phyloP scores from a whole-genome alignment of 176 grass and related monocot species.

The Carex littledalei region DNA sequence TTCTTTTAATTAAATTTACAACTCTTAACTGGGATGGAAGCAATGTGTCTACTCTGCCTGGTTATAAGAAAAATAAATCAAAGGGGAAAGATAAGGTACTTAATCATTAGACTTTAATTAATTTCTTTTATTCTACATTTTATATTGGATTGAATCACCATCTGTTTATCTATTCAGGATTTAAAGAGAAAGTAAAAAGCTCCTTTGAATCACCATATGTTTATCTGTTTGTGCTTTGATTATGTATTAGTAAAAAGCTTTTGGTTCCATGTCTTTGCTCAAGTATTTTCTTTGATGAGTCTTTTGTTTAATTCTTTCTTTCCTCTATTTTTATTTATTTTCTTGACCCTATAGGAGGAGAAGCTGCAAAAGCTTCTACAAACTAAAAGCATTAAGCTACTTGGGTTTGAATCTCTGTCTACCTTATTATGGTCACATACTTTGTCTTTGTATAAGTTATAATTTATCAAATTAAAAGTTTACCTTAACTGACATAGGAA shows the following conservation, averaged over 20 bases:
- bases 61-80: too few relatives aligned
- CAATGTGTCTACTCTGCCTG: too few relatives aligned
- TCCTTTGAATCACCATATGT: too few relatives aligned
- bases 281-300: background rate
- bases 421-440: slow-evolving; percentile 12
- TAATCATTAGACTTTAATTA: too few relatives aligned
- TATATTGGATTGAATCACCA: too few relatives aligned
- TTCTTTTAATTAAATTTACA: too few relatives aligned
- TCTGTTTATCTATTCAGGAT: too few relatives aligned
- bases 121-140: too few relatives aligned
- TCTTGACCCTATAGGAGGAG: slow-evolving; percentile 45
- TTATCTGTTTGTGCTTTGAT: slow-evolving; percentile 15
- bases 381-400: slow-evolving; percentile 58
- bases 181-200: too few relatives aligned
- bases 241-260: background rate
- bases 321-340: slow-evolving; percentile 3
- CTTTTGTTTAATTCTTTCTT: background rate
- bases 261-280: background rate
- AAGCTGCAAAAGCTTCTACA: slow-evolving; percentile 61
- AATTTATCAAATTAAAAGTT: background rate
- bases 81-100: too few relatives aligned
- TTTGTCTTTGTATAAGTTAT: background rate
- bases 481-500: too few relatives aligned
- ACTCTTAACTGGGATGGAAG: too few relatives aligned
- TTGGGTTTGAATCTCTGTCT: slow-evolving; percentile 48